Evolutionary conservation across 345 rosid species (phyloP), one percentile per base, ranked within the genome.

Genomic region (Conringia planisiliqua): DNA sequence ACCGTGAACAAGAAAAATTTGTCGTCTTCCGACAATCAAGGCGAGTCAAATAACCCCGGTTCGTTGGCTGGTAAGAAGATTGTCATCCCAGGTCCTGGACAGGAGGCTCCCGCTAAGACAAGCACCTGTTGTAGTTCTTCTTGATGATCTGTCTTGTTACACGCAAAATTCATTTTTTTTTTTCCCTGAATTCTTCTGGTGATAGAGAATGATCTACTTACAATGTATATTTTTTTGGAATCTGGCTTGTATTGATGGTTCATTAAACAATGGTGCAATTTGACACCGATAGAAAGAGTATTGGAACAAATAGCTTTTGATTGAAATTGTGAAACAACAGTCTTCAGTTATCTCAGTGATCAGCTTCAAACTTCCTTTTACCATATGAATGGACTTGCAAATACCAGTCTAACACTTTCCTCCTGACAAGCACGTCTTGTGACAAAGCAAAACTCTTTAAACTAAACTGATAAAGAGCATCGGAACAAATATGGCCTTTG

Each of bases 1-100:
- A 82, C 80, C 12, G 85, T 89, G 70, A 91, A 87, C 84, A 91
- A 72, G 90, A 90, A 87, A 83, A 91, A 79, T 78, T 84, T 91
- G n/a, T 78, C 82, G 22, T 89, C 88, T 18, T 66, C 29, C 2
- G 92, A 84, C 55, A 79, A 81, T 68, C 85, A 86, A 70, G 78
- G 80, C n/a, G 87, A 84, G 10, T 86, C 83, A 9, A 78, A 71
- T 65, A 88, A 82, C 81, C 86, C 89, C 0, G 83, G 84, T 29
- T 80, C 87, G 3, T 73, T 89, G 70, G 71, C 87, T 10, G 90
- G 97, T 69, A 86, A 87, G 88, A 90, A 90, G 80, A 85, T 90
- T 16, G 2, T 85, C 51, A 36, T 90, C 46, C 92, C 92, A 1
- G 90, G 92, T 24, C 92, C 87, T 0, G 94, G 83, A n/a, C 90